Evolutionary conservation across 495 filamentous ascomycete genomes (phyloP).

Genomic region (Aspergillus cavernicola): DNA sequence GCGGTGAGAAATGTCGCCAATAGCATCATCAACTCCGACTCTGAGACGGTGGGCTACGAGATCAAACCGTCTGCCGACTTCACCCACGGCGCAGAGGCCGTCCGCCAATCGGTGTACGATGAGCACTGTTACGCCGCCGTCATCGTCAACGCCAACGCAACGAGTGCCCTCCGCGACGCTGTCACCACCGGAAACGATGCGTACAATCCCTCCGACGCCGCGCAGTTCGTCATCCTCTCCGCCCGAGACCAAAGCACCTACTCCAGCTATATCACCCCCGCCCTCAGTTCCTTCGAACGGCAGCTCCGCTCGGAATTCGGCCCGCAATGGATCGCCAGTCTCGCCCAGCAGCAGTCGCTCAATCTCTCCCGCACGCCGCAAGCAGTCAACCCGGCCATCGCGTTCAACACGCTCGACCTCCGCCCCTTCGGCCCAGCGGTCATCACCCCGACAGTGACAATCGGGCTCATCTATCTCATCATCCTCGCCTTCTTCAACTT

Average conservation of each 20-base stretch:
- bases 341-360: constrained; percentile 29
- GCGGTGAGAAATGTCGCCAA: constrained; percentile 42
- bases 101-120: constrained; percentile 60
- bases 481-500: constrained; percentile 73
- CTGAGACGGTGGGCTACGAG: constrained; percentile 45
- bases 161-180: constrained; percentile 53
- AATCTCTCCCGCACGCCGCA: constrained; percentile 48
- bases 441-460: constrained; percentile 56
- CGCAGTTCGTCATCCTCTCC: constrained; percentile 56
- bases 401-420: constrained; percentile 57
- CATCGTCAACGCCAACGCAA: constrained; percentile 64
- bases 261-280: constrained; percentile 51
- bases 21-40: constrained; percentile 28
- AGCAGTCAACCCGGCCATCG: constrained; percentile 60
- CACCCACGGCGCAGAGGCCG: constrained; percentile 53
- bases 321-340: constrained; percentile 41
- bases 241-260: constrained; percentile 56
- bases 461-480: constrained; percentile 70
- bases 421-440: constrained; percentile 58
- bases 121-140: constrained; percentile 61
- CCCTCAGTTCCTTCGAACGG: constrained; percentile 41
- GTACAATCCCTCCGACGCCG: constrained; percentile 61
- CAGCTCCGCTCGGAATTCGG: constrained; percentile 49
- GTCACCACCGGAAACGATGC: constrained; percentile 53
- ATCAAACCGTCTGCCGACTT: constrained; percentile 51